Conservation (phyloP, 257 asterid species). For the Salvia rosmarinus region DNA sequence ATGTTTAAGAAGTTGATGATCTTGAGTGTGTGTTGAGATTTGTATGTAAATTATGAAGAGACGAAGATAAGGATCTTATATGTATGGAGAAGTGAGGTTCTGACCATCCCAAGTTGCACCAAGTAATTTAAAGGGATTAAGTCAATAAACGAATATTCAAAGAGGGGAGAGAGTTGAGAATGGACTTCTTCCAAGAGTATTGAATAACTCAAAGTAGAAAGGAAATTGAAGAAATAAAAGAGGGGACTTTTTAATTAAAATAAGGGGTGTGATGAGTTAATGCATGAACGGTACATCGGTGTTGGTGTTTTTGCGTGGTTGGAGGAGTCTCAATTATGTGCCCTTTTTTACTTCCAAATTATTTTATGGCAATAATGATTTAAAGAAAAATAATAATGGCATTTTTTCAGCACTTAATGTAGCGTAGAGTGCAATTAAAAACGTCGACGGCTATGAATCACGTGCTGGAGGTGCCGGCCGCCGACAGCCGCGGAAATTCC, state of each 20-base stretch:
- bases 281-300: slow-evolving; percentile 35
- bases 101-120: slow-evolving; percentile 34
- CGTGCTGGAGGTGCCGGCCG: slow-evolving; percentile 10
- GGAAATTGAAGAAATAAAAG: background rate
- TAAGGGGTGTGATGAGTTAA: slow-evolving; percentile 7
- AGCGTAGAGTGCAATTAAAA: background rate
- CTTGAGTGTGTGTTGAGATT: background rate
- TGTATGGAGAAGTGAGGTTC: slow-evolving; percentile 18
- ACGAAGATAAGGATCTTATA: slow-evolving; percentile 33
- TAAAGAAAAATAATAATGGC: background rate
- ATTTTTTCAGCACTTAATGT: background rate
- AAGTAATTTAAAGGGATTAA: slow-evolving; percentile 7
- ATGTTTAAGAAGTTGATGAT: background rate
- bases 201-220: slow-evolving; percentile 22
- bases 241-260: slow-evolving; percentile 19
- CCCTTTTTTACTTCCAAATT: slow-evolving; percentile 18
- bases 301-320: slow-evolving; percentile 21
- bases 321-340: slow-evolving; percentile 16
- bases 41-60: background rate
- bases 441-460: slow-evolving; percentile 7
- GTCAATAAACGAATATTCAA: slow-evolving; percentile 30
- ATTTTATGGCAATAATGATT: background rate
- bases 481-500: slow-evolving; percentile 28
- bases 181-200: slow-evolving; percentile 33
- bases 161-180: slow-evolving; percentile 2